Evolutionary conservation across 2,329 filamentous ascomycete genomes (phyloP).

Genomic region (Tetracladium maxilliforme): DNA sequence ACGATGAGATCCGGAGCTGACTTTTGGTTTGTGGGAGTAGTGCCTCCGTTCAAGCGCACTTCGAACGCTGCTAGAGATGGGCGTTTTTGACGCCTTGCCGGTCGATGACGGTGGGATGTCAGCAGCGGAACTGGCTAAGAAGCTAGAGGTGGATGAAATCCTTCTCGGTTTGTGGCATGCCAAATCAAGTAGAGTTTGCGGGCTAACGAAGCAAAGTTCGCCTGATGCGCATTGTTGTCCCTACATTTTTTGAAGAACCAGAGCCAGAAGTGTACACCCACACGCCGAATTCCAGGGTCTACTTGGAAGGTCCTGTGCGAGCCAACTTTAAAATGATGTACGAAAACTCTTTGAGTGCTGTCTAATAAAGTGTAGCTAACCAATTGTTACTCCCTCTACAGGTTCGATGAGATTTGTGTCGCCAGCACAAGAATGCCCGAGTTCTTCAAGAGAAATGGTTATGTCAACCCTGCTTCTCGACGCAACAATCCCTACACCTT

Average conservation of each 20-base stretch:
- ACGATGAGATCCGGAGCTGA: background rate
- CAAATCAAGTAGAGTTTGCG: background rate
- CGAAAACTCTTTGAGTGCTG: too few species aligned
- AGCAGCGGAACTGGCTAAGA: slow-evolving; percentile 6
- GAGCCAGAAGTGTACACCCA: slow-evolving; percentile 9
- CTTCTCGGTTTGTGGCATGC: slow-evolving; percentile 7
- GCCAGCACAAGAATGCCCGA: slow-evolving; percentile 7
- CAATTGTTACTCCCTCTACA: too few species aligned
- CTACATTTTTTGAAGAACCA: slow-evolving; percentile 7
- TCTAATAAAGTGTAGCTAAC: slow-evolving; percentile 1
- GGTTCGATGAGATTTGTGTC: slow-evolving; percentile 9
- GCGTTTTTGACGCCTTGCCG: slow-evolving; percentile 9
- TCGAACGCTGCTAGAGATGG: slow-evolving; percentile 9
- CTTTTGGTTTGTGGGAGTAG: slow-evolving; percentile 2
- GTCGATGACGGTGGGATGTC: slow-evolving; percentile 6
- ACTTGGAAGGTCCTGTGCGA: slow-evolving; percentile 6
- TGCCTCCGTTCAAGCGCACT: slow-evolving; percentile 4
- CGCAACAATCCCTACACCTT: slow-evolving; percentile 12
- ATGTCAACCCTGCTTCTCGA: slow-evolving; percentile 7
- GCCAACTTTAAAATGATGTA: slow-evolving; percentile 9
- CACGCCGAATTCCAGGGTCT: slow-evolving; percentile 8
- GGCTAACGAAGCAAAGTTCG: slow-evolving; percentile 6
- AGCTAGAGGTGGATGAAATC: slow-evolving; percentile 8
- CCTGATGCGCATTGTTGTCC: slow-evolving; percentile 8
- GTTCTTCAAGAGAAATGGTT: slow-evolving; percentile 9